Evolutionary conservation across 495 filamentous ascomycete genomes (phyloP).

Genomic region (Choiromyces venosus): DNA sequence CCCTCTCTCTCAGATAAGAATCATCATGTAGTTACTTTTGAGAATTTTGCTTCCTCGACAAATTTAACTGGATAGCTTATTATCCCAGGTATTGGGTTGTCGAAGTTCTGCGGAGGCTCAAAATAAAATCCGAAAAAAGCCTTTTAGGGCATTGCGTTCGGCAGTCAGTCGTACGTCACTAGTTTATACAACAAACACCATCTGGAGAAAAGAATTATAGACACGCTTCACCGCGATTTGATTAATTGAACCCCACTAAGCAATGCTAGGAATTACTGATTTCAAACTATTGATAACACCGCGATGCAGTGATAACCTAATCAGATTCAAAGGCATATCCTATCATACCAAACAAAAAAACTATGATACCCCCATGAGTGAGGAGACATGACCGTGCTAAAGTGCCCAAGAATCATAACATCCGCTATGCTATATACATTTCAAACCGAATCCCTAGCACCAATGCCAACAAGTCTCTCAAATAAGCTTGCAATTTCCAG

Average conservation of each 20-base stretch:
- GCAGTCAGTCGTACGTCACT: too few relatives aligned
- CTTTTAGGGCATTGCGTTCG: too few relatives aligned
- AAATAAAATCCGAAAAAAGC: too few relatives aligned
- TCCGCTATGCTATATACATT: neutral
- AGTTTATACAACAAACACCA: neutral
- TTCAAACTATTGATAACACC: neutral
- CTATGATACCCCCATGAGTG: neutral
- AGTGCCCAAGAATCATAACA: neutral
- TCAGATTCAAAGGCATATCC: neutral
- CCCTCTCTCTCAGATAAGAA: too few relatives aligned
- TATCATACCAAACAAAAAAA: neutral
- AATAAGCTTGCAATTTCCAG: conserved; percentile 54
- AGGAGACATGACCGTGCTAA: neutral
- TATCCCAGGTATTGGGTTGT: too few relatives aligned
- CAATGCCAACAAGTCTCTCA: conserved; percentile 42
- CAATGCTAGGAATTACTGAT: neutral
- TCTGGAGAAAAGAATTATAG: neutral
- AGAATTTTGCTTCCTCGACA: too few relatives aligned
- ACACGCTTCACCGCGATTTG: neutral
- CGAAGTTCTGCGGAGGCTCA: too few relatives aligned
- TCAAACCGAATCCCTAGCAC: conserved; percentile 18
- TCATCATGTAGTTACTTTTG: too few relatives aligned
- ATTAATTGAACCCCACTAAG: neutral
- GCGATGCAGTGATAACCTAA: neutral
- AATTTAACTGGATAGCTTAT: too few relatives aligned